A percentile compares a stretch with the other conserved stretches of the same genome.
phyloP scores from a whole-genome alignment of 164 flowering plant genomes.

The Warburgia ugandensis region DNA sequence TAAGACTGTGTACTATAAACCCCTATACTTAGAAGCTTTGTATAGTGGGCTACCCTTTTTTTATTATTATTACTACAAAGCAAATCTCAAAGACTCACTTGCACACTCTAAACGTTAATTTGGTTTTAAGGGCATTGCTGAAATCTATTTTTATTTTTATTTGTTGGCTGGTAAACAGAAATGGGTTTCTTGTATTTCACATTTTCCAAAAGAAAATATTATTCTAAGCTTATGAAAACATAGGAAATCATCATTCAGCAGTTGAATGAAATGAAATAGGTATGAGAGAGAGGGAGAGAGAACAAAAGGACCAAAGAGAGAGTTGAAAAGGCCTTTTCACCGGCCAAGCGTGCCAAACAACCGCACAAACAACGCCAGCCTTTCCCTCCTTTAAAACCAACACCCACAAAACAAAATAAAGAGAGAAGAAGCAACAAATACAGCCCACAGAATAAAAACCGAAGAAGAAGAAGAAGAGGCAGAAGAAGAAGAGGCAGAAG shows the following conservation, averaged over 20 bases:
- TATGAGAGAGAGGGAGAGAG: slow-evolving; percentile 8
- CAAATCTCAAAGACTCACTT: no score
- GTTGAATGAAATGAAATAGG: neutral
- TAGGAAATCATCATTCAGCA: neutral
- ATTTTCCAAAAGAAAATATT: no score
- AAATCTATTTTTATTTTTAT: no score
- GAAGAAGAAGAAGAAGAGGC: neutral
- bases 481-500: slow-evolving; percentile 1
- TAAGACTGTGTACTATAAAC: no score
- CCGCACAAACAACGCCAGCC: slow-evolving; percentile 6
- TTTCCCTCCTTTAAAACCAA: slow-evolving; percentile 5
- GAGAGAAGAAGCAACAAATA: slow-evolving; percentile 8
- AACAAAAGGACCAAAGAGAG: slow-evolving; percentile 28
- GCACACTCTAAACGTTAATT: no score
- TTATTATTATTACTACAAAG: no score
- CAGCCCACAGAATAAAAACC: neutral
- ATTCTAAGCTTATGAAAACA: neutral
- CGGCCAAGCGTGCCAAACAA: slow-evolving; percentile 25
- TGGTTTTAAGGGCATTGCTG: no score
- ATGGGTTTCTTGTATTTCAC: no score
- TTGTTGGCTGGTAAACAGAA: no score
- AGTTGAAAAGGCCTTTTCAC: slow-evolving; percentile 60
- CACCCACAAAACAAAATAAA: slow-evolving; percentile 1
- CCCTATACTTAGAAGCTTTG: no score
- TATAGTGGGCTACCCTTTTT: no score